Evolutionary conservation across 805 yeast genomes (phyloP), one percentile per base, ranked within the genome.

Genomic region (Pichia kluyveri): DNA sequence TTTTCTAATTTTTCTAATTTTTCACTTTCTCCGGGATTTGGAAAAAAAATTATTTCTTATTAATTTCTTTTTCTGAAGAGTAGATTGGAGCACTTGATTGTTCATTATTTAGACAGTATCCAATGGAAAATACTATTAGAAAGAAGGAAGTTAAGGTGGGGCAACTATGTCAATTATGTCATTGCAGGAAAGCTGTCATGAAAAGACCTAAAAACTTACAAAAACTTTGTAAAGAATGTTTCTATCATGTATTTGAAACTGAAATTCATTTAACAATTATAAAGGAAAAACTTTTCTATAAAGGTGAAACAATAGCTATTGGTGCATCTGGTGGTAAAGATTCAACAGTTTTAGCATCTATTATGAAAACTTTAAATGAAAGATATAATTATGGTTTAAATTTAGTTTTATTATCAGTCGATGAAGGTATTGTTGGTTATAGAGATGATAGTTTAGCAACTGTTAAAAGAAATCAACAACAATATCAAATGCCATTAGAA

Each of bases 291-390:
- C 73, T 93, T 43, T 93, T 93, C 58, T 63, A 78, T 26, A 72
- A 69, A 0, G 98, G 98, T 15, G 99, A 93, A 60, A 75, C 69
- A 28, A 90, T 93, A 2, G 99, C 98, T 17, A 90, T 93, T 26
- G 99, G 99, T 17, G 99, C 99, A 0, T 87, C 96, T 1, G 99
- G 99, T 27, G 99, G 99, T 46, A 93, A 93, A 59, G 99, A 93
- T 63, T 87, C 96, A 5, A 93, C 99, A 0, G 99, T 93, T 1
- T 68, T 93, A 31, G 99, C 98, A 0, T 80, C 90, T 42, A 79
- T 93, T 3, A 66, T 93, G 65, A 93, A 89, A 60, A 77, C 91
- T 0, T 69, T 93, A 52, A 93, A 93, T 61, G 96, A 89, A 59
- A 70, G 96, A 49, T 79, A 93, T 66, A 69, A 86, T 59, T 93